phyloP scores from a whole-genome alignment of 1,284 basidiomycete species.

The Pyrrhoderma noxium region DNA sequence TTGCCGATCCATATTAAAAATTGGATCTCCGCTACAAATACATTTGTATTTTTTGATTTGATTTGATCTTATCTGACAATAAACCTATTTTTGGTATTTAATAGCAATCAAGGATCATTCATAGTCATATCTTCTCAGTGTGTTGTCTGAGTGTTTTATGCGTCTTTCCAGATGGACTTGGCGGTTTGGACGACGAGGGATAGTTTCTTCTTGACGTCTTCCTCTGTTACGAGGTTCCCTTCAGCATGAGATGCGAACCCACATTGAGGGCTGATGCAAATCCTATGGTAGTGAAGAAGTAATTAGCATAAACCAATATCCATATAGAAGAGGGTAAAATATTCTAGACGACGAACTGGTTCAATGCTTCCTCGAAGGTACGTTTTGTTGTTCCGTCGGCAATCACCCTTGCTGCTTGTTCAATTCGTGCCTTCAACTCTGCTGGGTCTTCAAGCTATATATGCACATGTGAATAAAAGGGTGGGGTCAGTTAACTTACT shows the following conservation, averaged over 20 bases:
- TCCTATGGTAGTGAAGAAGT: constrained; percentile 7
- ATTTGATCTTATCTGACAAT: too few species aligned
- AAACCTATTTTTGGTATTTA: too few species aligned
- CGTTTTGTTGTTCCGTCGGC: constrained; percentile 46
- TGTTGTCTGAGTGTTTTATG: too few species aligned
- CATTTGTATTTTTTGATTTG: too few species aligned
- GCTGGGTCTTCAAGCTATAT: constrained; percentile 52
- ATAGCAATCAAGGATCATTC: too few species aligned
- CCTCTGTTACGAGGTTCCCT: constrained; percentile 24
- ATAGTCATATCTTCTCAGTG: too few species aligned
- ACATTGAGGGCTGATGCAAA: constrained; percentile 31
- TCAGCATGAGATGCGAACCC: constrained; percentile 30
- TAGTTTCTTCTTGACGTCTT: constrained; percentile 26
- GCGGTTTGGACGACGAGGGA: constrained; percentile 25
- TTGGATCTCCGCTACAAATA: too few species aligned
- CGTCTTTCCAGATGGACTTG: constrained; percentile 20
- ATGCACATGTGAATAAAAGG: background rate
- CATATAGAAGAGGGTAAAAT: constrained; percentile 8
- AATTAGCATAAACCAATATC: background rate
- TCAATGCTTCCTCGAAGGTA: constrained; percentile 45
- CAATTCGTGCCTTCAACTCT: constrained; percentile 51
- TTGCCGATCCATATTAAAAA: too few species aligned
- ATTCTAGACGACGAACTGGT: constrained; percentile 46
- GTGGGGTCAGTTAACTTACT: constrained; percentile 4
- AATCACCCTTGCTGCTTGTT: constrained; percentile 56